Base-by-base conservation (phyloP, 2,329 filamentous ascomycete genomes). In the Xylaria multiplex region DNA sequence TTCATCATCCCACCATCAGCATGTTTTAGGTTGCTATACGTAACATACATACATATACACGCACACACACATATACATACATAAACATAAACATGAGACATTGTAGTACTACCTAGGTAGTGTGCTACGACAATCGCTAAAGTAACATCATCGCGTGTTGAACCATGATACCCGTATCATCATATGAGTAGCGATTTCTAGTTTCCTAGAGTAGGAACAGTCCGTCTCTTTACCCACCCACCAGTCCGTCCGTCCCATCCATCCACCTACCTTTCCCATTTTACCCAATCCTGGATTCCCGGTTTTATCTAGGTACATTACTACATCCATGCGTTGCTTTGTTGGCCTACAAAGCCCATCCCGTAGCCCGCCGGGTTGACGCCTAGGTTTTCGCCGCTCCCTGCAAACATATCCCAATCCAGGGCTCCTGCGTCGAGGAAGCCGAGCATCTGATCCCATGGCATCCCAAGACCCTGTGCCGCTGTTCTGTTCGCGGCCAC, bases 381-480 rank as follows among this genome's bases (percentile, higher is more conserved):
- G 7, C 9, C 40, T 60, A 68, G 9, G 57, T 69, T 67, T 22
- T 69, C 66, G 19, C 59, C 58, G 48, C 14, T 63, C 40, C 69
- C 64, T 24, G 69, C 63, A 69, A 77, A 77, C 68, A 77, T 74
- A 46, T 77, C 74, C 76, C 76, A 78, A 27, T 75, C 72, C 27
- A 74, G 68, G 27, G 72, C 27, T 14, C 69, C 70, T 2, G 70
- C 56, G 60, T 77, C 76, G 8, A 72, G 62, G 54, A 76, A 76
- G 1, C 75, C 74, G 24, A 78, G 68, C 71, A 78, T 74, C 65
- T 77, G 74, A 56, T 78, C 76, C 76, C 76, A 78, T 19, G 74
- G 66, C 56, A 73, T 64, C n/a, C 72, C 70, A 2, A 68, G 30
- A 24, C 30, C 64, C 27, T 64, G 59, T 42, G 70, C 52, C 13